phyloP scores from a whole-genome alignment of 2,329 filamentous ascomycete species.

The Xylaria sp. region DNA sequence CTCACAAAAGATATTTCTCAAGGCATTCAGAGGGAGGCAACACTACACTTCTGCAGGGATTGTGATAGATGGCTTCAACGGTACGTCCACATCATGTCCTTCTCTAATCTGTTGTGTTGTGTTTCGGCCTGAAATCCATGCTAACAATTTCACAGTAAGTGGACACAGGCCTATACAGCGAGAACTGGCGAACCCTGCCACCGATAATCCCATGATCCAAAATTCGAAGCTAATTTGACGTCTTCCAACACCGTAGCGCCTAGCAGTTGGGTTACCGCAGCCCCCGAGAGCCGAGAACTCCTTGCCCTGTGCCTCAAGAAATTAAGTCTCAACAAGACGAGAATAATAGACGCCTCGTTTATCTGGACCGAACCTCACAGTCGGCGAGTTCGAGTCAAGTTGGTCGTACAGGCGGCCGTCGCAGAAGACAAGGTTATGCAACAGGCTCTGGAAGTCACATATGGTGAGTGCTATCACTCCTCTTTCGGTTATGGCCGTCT shows the following conservation, averaged over 20 bases:
- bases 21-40: slow-evolving; percentile 90
- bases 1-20: slow-evolving; percentile 92
- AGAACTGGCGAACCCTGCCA: background rate
- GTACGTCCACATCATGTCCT: slow-evolving; percentile 18
- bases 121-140: slow-evolving; percentile 71
- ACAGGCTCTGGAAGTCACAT: slow-evolving; percentile 95
- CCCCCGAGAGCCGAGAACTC: slow-evolving; percentile 89
- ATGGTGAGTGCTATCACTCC: slow-evolving; percentile 51
- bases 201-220: background rate
- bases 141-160: slow-evolving; percentile 34
- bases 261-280: slow-evolving; percentile 83
- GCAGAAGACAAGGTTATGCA: slow-evolving; percentile 77
- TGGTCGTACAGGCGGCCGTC: slow-evolving; percentile 84
- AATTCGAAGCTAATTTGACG: slow-evolving; percentile 11
- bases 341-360: slow-evolving; percentile 95
- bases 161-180: background rate
- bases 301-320: slow-evolving; percentile 92
- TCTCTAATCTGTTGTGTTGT: background rate
- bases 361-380: slow-evolving; percentile 99
- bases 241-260: slow-evolving; percentile 62
- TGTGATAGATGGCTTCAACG: slow-evolving; percentile 42
- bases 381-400: slow-evolving; percentile 89
- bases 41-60: slow-evolving; percentile 80
- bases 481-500: background rate
- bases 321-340: slow-evolving; percentile 84